These are phyloP conservation scores for Malus fusca DNA, from an alignment of 306 rosid species.

Conservation along the genomic window DNA sequence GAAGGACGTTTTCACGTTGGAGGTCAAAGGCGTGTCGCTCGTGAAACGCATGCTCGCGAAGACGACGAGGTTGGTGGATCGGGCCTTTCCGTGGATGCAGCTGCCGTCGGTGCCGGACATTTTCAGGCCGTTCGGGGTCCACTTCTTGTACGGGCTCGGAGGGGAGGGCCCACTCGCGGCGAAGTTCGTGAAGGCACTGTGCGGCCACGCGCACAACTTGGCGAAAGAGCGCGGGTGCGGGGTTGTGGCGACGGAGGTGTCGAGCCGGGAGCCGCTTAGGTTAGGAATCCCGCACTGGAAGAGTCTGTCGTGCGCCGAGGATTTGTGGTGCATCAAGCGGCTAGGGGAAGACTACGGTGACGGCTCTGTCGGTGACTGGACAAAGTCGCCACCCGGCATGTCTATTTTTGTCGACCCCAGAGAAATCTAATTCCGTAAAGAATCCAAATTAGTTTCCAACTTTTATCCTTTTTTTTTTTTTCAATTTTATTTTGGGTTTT, in stretches of 20 bases:
- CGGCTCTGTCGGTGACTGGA: conserved; percentile 92
- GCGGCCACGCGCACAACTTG: conserved; percentile 65
- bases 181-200: conserved; percentile 50
- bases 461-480: background rate
- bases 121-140: conserved; percentile 72
- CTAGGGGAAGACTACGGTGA: conserved; percentile 79
- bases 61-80: conserved; percentile 61
- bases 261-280: conserved; percentile 50
- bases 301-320: conserved; percentile 64
- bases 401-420: conserved; percentile 96
- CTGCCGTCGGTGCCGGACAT: conserved; percentile 77
- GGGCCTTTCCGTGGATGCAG: conserved; percentile 64
- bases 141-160: conserved; percentile 72
- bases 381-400: conserved; percentile 62
- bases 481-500: background rate
- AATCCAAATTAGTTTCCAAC: background rate
- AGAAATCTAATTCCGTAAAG: conserved; percentile 41
- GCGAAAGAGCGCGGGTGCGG: conserved; percentile 67
- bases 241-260: conserved; percentile 78
- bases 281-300: conserved; percentile 86
- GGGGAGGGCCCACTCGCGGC: conserved; percentile 68
- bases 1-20: conserved; percentile 64
- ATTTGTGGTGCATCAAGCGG: conserved; percentile 81
- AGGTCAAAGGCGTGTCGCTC: conserved; percentile 69
- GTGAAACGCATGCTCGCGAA: conserved; percentile 40